phyloP scores from a whole-genome alignment of 768 basidiomycete genomes.

The Mrakia gelida region DNA sequence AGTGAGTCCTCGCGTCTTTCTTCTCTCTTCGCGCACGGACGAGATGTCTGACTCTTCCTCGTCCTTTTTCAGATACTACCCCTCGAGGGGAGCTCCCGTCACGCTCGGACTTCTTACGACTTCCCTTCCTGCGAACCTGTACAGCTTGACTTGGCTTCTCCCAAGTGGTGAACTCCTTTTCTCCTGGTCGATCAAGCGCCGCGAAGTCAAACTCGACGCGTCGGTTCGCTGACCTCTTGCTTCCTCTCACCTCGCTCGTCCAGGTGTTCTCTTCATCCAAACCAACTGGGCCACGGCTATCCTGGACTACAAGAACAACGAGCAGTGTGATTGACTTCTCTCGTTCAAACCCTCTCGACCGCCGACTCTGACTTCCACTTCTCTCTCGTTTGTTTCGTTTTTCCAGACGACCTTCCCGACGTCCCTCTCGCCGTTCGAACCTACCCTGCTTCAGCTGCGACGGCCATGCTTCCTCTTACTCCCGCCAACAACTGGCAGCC shows the following conservation, averaged over 20 bases:
- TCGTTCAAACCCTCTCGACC: neutral
- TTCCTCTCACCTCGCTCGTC: neutral
- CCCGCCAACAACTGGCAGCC: conserved; percentile 81
- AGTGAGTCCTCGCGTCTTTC: conserved; percentile 39
- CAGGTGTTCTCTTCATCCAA: conserved; percentile 47
- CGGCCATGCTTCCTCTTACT: conserved; percentile 79
- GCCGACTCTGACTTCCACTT: neutral
- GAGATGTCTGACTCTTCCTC: too few species aligned
- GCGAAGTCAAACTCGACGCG: conserved; percentile 6
- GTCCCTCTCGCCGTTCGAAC: conserved; percentile 59
- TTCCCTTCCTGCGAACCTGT: conserved; percentile 44
- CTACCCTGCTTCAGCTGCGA: conserved; percentile 84
- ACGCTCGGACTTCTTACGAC: conserved; percentile 41
- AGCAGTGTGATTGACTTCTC: conserved; percentile 1
- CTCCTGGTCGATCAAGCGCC: neutral
- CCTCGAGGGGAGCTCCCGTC: conserved; percentile 40
- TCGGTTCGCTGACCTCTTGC: conserved; percentile 26
- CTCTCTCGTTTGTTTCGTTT: too few species aligned
- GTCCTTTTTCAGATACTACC: conserved; percentile 35
- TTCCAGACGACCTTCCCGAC: conserved; percentile 23
- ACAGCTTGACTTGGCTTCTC: conserved; percentile 43
- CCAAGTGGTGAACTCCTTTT: conserved; percentile 35
- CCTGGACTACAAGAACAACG: conserved; percentile 57
- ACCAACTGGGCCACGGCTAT: conserved; percentile 50
- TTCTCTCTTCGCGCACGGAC: neutral